Conservation (phyloP, 2,329 filamentous ascomycete genomes). For the Botrytis fragariae region DNA sequence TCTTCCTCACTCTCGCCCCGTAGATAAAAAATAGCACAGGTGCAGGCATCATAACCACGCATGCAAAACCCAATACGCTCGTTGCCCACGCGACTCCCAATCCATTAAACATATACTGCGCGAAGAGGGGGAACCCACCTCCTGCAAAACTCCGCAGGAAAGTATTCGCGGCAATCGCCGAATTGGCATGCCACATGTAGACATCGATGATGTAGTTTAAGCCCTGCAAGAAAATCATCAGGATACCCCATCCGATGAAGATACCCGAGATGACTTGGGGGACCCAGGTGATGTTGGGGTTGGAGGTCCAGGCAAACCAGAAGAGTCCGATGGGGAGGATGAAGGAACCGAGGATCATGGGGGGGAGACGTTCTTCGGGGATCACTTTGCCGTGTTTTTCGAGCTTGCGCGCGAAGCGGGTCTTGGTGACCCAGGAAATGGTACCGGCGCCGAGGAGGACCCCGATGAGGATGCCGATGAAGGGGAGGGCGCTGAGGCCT, state of each 20-base stretch:
- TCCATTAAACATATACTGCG: slow-evolving; percentile 49
- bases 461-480: slow-evolving; percentile 43
- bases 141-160: slow-evolving; percentile 55
- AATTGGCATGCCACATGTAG: slow-evolving; percentile 54
- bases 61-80: slow-evolving; percentile 32
- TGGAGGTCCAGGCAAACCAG: slow-evolving; percentile 70
- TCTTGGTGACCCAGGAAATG: slow-evolving; percentile 61
- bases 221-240: slow-evolving; percentile 14
- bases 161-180: slow-evolving; percentile 58
- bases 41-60: slow-evolving; percentile 3
- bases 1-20: slow-evolving; percentile 33
- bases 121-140: slow-evolving; percentile 59
- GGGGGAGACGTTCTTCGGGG: slow-evolving; percentile 65
- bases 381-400: slow-evolving; percentile 62
- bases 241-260: slow-evolving; percentile 68
- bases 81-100: slow-evolving; percentile 43
- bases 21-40: slow-evolving; percentile 14
- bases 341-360: slow-evolving; percentile 58
- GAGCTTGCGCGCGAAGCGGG: slow-evolving; percentile 66
- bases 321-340: slow-evolving; percentile 67
- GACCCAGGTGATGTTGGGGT: slow-evolving; percentile 58
- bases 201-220: slow-evolving; percentile 54
- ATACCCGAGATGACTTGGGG: slow-evolving; percentile 61
- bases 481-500: slow-evolving; percentile 41
- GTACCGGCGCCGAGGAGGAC: slow-evolving; percentile 69